Conservation (phyloP, 345 rosid species). For the Aquilaria yunnanensis region DNA sequence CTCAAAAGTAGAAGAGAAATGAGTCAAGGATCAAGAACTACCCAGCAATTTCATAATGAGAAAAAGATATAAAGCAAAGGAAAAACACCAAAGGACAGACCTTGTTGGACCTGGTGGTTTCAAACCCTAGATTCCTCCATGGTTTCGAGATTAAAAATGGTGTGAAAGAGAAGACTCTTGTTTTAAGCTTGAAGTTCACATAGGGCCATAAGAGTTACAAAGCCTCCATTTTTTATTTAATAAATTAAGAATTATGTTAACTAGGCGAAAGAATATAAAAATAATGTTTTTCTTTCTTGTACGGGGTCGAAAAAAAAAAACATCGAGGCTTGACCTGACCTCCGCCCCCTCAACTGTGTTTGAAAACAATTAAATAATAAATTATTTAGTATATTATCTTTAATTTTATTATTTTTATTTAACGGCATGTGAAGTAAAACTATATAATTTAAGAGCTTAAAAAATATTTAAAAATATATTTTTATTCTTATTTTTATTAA, state of each 20-base stretch:
- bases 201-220: constrained; percentile 41
- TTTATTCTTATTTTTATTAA: no score
- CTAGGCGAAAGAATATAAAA: no score
- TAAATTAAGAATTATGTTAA: not conserved
- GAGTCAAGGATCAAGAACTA: constrained; percentile 8
- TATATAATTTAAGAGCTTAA: no score
- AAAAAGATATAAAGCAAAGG: constrained; percentile 11
- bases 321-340: no score
- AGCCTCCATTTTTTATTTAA: constrained; percentile 16
- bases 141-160: constrained; percentile 43
- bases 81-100: constrained; percentile 24
- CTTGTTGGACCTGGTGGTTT: constrained; percentile 35
- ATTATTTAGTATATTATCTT: no score
- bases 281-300: no score
- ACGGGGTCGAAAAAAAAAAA: no score
- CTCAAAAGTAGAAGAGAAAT: constrained; percentile 1
- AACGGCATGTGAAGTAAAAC: no score
- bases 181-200: constrained; percentile 42
- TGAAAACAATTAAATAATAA: no score
- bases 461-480: no score
- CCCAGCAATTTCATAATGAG: constrained; percentile 5
- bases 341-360: no score
- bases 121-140: constrained; percentile 60
- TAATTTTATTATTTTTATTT: no score
- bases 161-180: constrained; percentile 69